Conservation (phyloP, 2,329 filamentous ascomycete genomes). For the Karstenula rhodostoma region DNA sequence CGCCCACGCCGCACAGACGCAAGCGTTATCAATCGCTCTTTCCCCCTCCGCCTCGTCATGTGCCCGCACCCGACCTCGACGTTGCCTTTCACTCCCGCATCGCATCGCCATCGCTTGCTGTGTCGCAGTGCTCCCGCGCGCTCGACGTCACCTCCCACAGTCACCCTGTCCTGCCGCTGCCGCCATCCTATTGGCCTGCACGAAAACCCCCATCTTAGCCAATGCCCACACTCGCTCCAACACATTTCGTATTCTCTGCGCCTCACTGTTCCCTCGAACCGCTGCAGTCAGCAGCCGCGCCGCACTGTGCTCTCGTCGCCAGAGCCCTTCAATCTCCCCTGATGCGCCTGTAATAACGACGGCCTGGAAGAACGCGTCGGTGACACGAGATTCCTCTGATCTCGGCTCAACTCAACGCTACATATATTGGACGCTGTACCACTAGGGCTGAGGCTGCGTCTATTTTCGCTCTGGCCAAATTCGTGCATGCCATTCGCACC, state of each 20-base stretch:
- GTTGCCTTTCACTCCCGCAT: neutral
- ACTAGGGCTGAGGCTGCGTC: slow-evolving; percentile 13
- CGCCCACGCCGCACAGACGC: slow-evolving; percentile 12
- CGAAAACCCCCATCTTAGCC: slow-evolving; percentile 15
- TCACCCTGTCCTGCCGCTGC: neutral
- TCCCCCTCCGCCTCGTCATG: neutral
- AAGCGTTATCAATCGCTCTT: slow-evolving; percentile 8
- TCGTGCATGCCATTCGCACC: slow-evolving; percentile 8
- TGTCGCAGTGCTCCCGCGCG: neutral
- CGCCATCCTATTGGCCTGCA: neutral
- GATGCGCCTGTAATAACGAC: slow-evolving; percentile 7
- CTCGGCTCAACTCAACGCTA: slow-evolving; percentile 1
- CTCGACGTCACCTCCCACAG: slow-evolving; percentile 7
- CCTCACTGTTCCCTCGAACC: slow-evolving; percentile 13
- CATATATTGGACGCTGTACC: slow-evolving; percentile 10
- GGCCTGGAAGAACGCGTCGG: slow-evolving; percentile 1
- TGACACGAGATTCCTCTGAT: neutral
- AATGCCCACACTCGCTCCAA: slow-evolving; percentile 20
- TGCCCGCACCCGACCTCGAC: neutral
- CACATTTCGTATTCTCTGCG: slow-evolving; percentile 18
- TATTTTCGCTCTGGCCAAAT: slow-evolving; percentile 9
- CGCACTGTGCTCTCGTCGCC: neutral
- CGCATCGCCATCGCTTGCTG: slow-evolving; percentile 4
- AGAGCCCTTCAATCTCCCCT: too few relatives aligned
- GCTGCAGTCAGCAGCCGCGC: neutral